phyloP scores from a whole-genome alignment of 106 monocot species.

The Iris macrosiphon region DNA sequence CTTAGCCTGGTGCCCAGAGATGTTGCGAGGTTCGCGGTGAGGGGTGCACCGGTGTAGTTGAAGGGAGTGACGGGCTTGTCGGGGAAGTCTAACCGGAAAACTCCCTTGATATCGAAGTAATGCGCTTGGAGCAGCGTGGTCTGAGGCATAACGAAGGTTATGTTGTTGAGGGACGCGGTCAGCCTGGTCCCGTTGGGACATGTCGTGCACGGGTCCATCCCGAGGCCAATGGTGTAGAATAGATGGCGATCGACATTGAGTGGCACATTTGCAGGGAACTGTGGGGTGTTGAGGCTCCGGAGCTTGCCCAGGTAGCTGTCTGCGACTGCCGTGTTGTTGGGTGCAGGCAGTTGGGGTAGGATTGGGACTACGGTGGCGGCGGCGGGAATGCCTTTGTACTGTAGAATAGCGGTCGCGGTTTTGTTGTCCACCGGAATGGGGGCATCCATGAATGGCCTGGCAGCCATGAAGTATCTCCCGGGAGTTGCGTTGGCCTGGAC shows the following conservation, averaged over 20 bases:
- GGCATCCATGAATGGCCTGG: conserved; percentile 11
- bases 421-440: conserved; percentile 19
- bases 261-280: conserved; percentile 17
- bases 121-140: conserved; percentile 16
- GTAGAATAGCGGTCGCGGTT: conserved; percentile 13
- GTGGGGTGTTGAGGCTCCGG: conserved; percentile 8
- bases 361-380: background rate
- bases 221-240: conserved; percentile 18
- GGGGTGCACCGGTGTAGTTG: conserved; percentile 17
- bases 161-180: conserved; percentile 16
- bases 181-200: conserved; percentile 9
- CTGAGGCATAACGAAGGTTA: conserved; percentile 19
- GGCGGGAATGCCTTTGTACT: conserved; percentile 12
- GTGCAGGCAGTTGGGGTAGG: conserved; percentile 8
- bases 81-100: conserved; percentile 20
- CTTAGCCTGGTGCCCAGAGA: conserved; percentile 8
- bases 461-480: conserved; percentile 12
- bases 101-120: conserved; percentile 13
- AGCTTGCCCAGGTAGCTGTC: conserved; percentile 4
- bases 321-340: conserved; percentile 6
- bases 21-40: conserved; percentile 13
- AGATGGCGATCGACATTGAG: conserved; percentile 8
- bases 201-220: conserved; percentile 5
- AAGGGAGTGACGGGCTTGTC: conserved; percentile 7
- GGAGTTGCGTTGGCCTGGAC: conserved; percentile 2